These are phyloP conservation scores for Barnettozyma californica DNA, from an alignment of 805 yeast species.

Conservation along the genomic window DNA sequence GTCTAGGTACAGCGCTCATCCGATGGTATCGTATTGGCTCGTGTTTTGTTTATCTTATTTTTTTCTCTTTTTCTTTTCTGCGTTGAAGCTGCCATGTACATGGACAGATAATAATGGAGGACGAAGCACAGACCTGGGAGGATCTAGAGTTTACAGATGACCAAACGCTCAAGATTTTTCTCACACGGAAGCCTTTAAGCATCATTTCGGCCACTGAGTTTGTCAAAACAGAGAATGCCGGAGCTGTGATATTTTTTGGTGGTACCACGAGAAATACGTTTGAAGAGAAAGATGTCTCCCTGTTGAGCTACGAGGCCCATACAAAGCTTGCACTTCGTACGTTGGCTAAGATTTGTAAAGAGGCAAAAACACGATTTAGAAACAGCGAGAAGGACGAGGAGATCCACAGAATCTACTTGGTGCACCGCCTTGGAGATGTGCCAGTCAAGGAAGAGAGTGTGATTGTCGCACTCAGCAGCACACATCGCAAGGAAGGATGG, in stretches of 20 bases:
- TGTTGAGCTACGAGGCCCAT: constrained; percentile 43
- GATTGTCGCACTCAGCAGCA: constrained; percentile 37
- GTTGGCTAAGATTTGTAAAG: constrained; percentile 30
- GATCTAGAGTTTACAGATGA: constrained; percentile 1
- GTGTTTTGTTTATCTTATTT: neutral
- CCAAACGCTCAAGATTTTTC: constrained; percentile 17
- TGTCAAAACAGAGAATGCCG: constrained; percentile 39
- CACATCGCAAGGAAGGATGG: constrained; percentile 46
- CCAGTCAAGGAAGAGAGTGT: constrained; percentile 44
- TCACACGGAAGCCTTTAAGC: constrained; percentile 22
- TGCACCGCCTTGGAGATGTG: constrained; percentile 43
- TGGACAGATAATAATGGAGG: neutral
- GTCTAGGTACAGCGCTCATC: constrained; percentile 7
- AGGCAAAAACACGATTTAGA: constrained; percentile 27
- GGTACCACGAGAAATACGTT: constrained; percentile 46
- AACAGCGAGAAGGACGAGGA: constrained; percentile 13
- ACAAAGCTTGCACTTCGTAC: constrained; percentile 36
- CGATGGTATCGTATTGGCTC: no score
- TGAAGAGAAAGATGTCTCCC: constrained; percentile 34
- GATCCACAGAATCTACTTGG: constrained; percentile 34
- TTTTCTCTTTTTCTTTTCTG: neutral
- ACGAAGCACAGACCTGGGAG: constrained; percentile 7
- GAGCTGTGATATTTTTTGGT: constrained; percentile 45
- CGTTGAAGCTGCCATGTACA: no score
- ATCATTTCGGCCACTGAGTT: constrained; percentile 27